Percentiles rank a stretch among this genome's conserved stretches.
phyloP scores from a whole-genome alignment of 1,284 basidiomycete genomes.

The Bondarzewia mesenterica region DNA sequence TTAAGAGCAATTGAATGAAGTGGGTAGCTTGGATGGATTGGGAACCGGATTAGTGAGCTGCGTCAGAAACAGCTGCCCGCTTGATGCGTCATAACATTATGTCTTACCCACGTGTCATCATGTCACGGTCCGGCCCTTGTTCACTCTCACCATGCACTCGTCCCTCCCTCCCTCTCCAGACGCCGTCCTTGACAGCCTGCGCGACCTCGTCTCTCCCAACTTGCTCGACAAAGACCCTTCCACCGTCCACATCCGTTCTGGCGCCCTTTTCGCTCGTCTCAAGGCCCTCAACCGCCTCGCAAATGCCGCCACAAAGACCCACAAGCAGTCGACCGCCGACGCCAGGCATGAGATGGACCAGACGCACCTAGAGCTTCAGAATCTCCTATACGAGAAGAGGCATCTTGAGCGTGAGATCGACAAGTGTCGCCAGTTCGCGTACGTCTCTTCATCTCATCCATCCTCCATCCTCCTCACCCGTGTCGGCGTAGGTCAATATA shows the following conservation, averaged over 20 bases:
- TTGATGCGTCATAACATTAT: too few relatives aligned
- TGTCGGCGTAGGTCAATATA: slow-evolving; percentile 47
- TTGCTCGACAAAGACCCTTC: slow-evolving; percentile 39
- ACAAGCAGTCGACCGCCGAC: slow-evolving; percentile 66
- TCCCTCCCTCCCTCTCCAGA: slow-evolving; percentile 24
- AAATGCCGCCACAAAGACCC: slow-evolving; percentile 57
- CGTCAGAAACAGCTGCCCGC: too few relatives aligned
- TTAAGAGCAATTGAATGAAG: too few relatives aligned
- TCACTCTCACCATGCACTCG: too few relatives aligned
- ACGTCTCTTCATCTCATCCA: slow-evolving; percentile 21
- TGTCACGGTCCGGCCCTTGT: too few relatives aligned
- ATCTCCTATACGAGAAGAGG: slow-evolving; percentile 74
- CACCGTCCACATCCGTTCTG: slow-evolving; percentile 51
- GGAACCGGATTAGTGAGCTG: neutral
- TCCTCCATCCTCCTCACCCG: slow-evolving; percentile 1
- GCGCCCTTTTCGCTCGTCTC: slow-evolving; percentile 66
- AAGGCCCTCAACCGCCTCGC: slow-evolving; percentile 68
- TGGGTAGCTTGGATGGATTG: neutral
- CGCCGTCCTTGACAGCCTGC: slow-evolving; percentile 50
- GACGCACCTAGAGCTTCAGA: slow-evolving; percentile 73
- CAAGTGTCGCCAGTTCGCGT: slow-evolving; percentile 83
- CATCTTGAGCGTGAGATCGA: slow-evolving; percentile 81
- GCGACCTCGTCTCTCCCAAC: slow-evolving; percentile 46
- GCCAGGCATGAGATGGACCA: slow-evolving; percentile 78
- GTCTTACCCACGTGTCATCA: neutral